A percentile compares a stretch with the other conserved stretches of the same genome.
These are phyloP conservation scores for Yamadazyma paraphyllophila DNA, from an alignment of 805 yeast genomes.

Conservation along the genomic window DNA sequence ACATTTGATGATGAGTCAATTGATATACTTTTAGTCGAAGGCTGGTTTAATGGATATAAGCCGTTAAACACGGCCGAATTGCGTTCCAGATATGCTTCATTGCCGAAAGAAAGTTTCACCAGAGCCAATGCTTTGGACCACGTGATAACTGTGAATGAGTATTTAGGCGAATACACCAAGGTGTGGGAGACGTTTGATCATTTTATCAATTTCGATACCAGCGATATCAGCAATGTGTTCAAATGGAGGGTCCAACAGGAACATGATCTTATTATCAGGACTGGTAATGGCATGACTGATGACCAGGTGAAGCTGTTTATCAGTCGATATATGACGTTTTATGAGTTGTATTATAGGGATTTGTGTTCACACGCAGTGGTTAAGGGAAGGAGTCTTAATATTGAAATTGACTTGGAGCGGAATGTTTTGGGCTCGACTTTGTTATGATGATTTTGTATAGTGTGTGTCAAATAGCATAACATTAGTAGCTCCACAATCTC, in stretches of 20 bases:
- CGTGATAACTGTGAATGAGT: conserved; percentile 47
- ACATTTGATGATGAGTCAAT: conserved; percentile 28
- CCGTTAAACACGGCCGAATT: conserved; percentile 25
- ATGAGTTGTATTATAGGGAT: conserved; percentile 60
- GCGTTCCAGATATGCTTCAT: not conserved
- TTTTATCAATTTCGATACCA: conserved; percentile 63
- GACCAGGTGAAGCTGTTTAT: conserved; percentile 65
- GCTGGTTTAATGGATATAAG: conserved; percentile 87
- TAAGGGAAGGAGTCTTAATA: not conserved
- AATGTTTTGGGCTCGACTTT: not conserved
- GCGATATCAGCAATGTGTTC: conserved; percentile 60
- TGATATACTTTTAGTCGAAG: conserved; percentile 79
- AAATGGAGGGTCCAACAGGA: conserved; percentile 81
- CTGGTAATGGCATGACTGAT: conserved; percentile 82
- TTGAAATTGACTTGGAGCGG: conserved; percentile 5
- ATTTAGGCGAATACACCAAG: conserved; percentile 49
- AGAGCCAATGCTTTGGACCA: conserved; percentile 25
- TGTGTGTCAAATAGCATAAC: no score
- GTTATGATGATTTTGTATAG: no score
- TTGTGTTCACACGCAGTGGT: conserved; percentile 27
- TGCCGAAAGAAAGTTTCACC: conserved; percentile 2
- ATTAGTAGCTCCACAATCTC: no score
- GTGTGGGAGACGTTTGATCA: conserved; percentile 59
- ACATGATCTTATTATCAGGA: conserved; percentile 48
- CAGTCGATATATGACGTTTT: conserved; percentile 83